These are phyloP conservation scores for Carex arenaria DNA, from an alignment of 202 grass and related monocot genomes.

Conservation along the genomic window DNA sequence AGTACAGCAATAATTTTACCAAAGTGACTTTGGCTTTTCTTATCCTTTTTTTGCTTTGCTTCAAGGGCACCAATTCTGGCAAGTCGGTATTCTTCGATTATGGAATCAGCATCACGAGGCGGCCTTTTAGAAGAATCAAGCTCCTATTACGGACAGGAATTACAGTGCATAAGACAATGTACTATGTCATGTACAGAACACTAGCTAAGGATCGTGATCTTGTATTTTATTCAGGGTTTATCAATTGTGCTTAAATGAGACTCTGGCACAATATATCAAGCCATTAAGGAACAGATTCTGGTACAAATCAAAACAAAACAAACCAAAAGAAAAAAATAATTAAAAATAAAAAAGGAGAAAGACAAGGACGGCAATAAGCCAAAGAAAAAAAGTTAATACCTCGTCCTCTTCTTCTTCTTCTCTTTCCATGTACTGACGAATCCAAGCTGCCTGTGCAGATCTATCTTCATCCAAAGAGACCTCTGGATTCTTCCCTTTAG, in stretches of 20 bases:
- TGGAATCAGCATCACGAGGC: conserved; percentile 27
- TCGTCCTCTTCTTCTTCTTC: conserved; percentile 77
- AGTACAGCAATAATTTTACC: conserved; percentile 32
- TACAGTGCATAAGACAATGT: background rate
- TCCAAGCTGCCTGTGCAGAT: conserved; percentile 78
- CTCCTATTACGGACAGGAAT: conserved; percentile 37
- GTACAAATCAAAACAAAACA: background rate
- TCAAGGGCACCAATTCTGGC: conserved; percentile 56
- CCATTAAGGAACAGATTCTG: background rate
- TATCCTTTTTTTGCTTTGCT: conserved; percentile 65
- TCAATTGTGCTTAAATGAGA: background rate
- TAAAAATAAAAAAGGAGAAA: conserved; percentile 2
- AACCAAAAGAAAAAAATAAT: background rate
- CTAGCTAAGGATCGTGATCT: background rate
- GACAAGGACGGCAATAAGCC: conserved; percentile 20
- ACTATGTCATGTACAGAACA: background rate
- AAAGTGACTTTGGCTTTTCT: conserved; percentile 64
- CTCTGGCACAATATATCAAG: background rate
- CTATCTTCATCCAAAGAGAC: conserved; percentile 66
- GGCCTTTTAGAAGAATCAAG: conserved; percentile 36
- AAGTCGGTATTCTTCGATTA: conserved; percentile 48
- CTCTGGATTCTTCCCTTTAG: conserved; percentile 42
- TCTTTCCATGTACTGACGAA: conserved; percentile 90
- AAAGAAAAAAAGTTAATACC: background rate
- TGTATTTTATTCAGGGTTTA: background rate